Base-by-base conservation (phyloP, 2,329 filamentous ascomycete genomes). In the Xylariales sp. region DNA sequence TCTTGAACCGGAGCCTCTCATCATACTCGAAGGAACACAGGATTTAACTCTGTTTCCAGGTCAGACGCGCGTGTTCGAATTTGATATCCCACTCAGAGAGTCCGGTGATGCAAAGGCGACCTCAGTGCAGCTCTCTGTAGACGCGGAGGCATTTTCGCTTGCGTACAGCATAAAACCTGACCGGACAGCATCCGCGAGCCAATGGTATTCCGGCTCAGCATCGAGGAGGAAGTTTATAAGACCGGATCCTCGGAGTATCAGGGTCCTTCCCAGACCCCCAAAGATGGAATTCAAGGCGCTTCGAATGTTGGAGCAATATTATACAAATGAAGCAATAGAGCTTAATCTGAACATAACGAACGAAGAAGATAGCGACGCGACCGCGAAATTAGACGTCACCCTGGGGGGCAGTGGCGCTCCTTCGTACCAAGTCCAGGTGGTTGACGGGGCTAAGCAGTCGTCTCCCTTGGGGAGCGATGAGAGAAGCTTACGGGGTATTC, bases 211-310 rank as follows among this genome's bases (percentile, higher is more conserved):
- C 2, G 77, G 81, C 6, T 78, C 79, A 2, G 79, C 81, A 14
- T 76, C 78, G 0, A 83, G 80, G 60, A 84, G 84, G 66, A 82
- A 80, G 34, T 78, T 87, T 23, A 79, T 84, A 34, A 83, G 88
- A 8, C 72, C 80, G 10, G 82, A 86, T 54, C 81, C 86, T 8
- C 83, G 87, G 41, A 81, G 82, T 1, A 87, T 97, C 64, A 90
- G 88, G 64, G 89, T 99, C 30, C 85, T 94, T 62, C 95, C 96
- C 1, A 92, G 97, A 71, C 96, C 95, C 34, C 96, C 96, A 0
- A 98, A 97, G 80, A 89, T 99, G 82, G 90, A 93, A 73, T 88
- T 99, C 53, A 86, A 83, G 32, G 81, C 93, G 9, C 83, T 87
- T 1, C 85, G 88, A 48, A 80, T 90, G 7, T 83, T 86, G 64